Percentiles rank a stretch among this genome's conserved stretches.
Evolutionary conservation across 768 basidiomycete species (phyloP).

Genomic region (Pleurotus giganteus): DNA sequence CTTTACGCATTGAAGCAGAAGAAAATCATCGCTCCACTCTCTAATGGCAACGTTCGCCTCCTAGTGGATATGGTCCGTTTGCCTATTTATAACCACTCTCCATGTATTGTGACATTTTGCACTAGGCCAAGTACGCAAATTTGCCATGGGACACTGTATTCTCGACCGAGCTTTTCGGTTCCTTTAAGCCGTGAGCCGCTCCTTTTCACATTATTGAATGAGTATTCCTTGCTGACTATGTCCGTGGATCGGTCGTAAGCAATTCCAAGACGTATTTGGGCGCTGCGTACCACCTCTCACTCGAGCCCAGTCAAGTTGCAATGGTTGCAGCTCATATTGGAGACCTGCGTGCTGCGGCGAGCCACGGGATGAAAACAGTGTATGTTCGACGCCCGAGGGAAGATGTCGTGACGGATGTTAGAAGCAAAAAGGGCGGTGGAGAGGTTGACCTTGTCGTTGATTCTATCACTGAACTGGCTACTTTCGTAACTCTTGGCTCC

Average conservation of each 20-base stretch:
- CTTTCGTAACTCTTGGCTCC: no score
- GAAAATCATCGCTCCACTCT: constrained; percentile 49
- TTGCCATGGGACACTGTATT: constrained; percentile 67
- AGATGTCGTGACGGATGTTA: constrained; percentile 31
- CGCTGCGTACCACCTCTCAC: constrained; percentile 45
- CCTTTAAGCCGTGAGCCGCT: constrained; percentile 61
- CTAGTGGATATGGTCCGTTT: constrained; percentile 58
- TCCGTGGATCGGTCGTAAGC: no score
- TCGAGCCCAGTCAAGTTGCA: constrained; percentile 48
- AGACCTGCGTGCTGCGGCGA: constrained; percentile 54
- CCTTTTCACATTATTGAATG: background rate
- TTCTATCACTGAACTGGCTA: constrained; percentile 49
- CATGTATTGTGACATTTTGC: background rate
- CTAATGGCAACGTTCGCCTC: constrained; percentile 63
- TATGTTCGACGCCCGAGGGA: constrained; percentile 55
- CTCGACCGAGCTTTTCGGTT: constrained; percentile 56
- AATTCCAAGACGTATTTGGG: constrained; percentile 51
- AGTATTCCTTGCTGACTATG: background rate
- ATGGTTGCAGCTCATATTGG: constrained; percentile 66
- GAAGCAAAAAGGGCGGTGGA: constrained; percentile 51
- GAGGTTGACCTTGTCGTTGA: constrained; percentile 56
- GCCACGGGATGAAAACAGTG: constrained; percentile 53
- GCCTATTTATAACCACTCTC: background rate
- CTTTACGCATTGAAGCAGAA: constrained; percentile 50
- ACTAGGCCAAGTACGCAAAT: constrained; percentile 57